phyloP scores from a whole-genome alignment of 2,329 filamentous ascomycete genomes.

The Colletotrichum liriopes region DNA sequence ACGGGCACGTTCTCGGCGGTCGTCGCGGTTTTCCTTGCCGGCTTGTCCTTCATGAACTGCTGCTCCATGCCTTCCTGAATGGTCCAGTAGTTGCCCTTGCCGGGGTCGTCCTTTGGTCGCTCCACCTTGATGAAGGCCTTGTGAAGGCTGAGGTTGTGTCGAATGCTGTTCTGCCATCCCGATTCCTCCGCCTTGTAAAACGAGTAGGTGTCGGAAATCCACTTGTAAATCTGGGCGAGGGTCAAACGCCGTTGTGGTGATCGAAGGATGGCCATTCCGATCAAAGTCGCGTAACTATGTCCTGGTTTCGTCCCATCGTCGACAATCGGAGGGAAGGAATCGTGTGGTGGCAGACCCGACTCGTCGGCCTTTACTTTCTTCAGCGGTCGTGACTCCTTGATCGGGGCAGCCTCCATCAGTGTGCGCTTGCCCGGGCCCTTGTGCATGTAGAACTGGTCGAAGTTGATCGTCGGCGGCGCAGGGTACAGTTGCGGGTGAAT shows the following conservation, averaged over 20 bases:
- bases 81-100: slow-evolving; percentile 97
- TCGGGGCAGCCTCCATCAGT: slow-evolving; percentile 80
- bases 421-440: slow-evolving; percentile 72
- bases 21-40: slow-evolving; percentile 70
- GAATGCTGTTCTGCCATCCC: slow-evolving; percentile 99
- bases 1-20: slow-evolving; percentile 72
- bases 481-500: slow-evolving; percentile 67
- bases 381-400: slow-evolving; percentile 75
- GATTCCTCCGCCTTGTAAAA: slow-evolving; percentile 90
- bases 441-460: slow-evolving; percentile 66
- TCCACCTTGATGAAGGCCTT: slow-evolving; percentile 98
- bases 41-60: slow-evolving; percentile 91
- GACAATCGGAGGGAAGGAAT: slow-evolving; percentile 84
- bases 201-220: slow-evolving; percentile 95
- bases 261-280: slow-evolving; percentile 96
- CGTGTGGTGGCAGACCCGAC: slow-evolving; percentile 74
- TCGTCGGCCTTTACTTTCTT: slow-evolving; percentile 81
- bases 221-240: slow-evolving; percentile 97
- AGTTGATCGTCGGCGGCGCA: slow-evolving; percentile 62
- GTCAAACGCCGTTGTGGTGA: slow-evolving; percentile 88
- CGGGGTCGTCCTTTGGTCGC: slow-evolving; percentile 95
- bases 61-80: slow-evolving; percentile 92
- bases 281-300: slow-evolving; percentile 94
- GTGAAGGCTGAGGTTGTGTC: slow-evolving; percentile 96
- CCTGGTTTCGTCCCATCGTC: slow-evolving; percentile 92